A percentile compares a stretch with the other conserved stretches of the same genome.
phyloP scores from a whole-genome alignment of 345 rosid species.

The Acer negundo region DNA sequence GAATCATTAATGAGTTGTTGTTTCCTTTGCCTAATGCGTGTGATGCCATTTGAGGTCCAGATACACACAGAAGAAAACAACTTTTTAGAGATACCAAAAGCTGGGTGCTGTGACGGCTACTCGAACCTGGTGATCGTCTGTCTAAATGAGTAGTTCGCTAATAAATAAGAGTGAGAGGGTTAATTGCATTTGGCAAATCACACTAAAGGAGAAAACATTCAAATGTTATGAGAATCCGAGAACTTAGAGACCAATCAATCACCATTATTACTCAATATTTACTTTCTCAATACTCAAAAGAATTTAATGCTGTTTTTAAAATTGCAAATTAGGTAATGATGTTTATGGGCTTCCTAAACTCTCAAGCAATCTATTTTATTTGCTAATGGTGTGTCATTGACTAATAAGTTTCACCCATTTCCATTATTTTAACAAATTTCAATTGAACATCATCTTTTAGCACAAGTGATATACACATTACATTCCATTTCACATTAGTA shows the following conservation, averaged over 20 bases:
- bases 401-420: neutral
- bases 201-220: neutral
- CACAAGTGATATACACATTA: too few species aligned
- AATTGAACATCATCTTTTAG: too few species aligned
- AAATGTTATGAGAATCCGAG: neutral
- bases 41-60: constrained; percentile 1
- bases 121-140: too few species aligned
- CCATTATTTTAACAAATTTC: too few species aligned
- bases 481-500: too few species aligned
- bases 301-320: neutral
- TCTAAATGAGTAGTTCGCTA: neutral
- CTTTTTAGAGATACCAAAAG: neutral
- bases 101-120: neutral
- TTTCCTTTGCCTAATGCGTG: neutral
- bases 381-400: neutral
- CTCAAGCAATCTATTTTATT: neutral
- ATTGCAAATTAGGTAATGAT: neutral
- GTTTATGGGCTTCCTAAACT: neutral
- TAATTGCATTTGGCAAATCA: neutral
- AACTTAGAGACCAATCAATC: neutral
- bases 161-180: neutral
- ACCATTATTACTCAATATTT: neutral
- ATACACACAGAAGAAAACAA: neutral
- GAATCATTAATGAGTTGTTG: neutral
- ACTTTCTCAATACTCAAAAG: too few species aligned